A percentile compares a stretch with the other conserved stretches of the same genome.
phyloP scores from a whole-genome alignment of 257 asterid species.

The Jacaranda mimosifolia region DNA sequence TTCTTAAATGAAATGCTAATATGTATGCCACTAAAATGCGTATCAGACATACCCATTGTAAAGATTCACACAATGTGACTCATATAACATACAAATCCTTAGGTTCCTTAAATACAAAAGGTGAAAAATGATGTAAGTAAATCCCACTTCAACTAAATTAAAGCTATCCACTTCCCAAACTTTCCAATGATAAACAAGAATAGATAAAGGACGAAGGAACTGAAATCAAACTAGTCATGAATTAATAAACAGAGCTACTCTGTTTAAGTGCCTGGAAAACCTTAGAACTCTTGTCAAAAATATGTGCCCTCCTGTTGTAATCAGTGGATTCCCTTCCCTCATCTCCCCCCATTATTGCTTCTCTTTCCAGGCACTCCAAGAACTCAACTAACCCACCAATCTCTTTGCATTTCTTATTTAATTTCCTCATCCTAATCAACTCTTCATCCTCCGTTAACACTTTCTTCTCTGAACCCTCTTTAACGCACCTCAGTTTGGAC shows the following conservation, averaged over 20 bases:
- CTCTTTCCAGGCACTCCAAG: conserved; percentile 84
- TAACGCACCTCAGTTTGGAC: conserved; percentile 41
- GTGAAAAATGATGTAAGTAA: too few relatives aligned
- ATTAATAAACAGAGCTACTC: conserved; percentile 2
- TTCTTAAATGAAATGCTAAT: too few relatives aligned
- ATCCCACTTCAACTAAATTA: too few relatives aligned
- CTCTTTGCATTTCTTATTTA: conserved; percentile 51
- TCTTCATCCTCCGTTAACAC: conserved; percentile 49
- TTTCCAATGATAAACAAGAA: not conserved
- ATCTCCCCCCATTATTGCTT: conserved; percentile 92
- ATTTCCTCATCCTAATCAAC: conserved; percentile 41
- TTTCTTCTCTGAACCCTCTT: conserved; percentile 38
- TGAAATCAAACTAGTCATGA: not conserved
- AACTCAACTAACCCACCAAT: conserved; percentile 58
- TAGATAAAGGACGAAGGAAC: not conserved
- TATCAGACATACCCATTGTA: too few relatives aligned
- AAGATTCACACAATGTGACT: too few relatives aligned
- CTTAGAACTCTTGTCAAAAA: conserved; percentile 70
- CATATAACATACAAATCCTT: too few relatives aligned
- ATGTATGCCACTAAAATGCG: too few relatives aligned
- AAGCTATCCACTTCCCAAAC: too few relatives aligned
- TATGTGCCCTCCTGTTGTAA: conserved; percentile 78
- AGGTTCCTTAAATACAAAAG: too few relatives aligned
- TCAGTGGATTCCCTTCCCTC: conserved; percentile 74
- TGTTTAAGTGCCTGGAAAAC: conserved; percentile 82